Base-by-base conservation (phyloP, 768 basidiomycete species). In the Cytidiella melzeri region DNA sequence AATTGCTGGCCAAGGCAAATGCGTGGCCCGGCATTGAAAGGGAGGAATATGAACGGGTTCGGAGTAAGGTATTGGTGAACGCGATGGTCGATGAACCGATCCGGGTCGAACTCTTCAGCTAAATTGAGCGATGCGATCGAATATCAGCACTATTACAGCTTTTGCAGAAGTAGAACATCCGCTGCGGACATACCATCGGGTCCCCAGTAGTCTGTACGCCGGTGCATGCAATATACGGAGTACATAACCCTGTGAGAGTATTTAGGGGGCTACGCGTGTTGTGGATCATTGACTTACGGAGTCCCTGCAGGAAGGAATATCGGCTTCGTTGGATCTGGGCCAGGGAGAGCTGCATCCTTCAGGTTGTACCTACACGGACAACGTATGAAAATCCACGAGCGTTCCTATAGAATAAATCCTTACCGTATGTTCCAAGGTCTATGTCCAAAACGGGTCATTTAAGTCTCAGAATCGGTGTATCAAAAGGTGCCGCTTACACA, bases 11-110 rank as follows among this genome's bases (percentile, higher is more conserved):
- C 83, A 7, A 82, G 69, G 48, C 83, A 84, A 52, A 81, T 79
- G 9, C 83, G 69, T 4, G 82, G 83, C 1, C 80, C 83, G 0
- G 80, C 81, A 50, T 83, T 83, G 67, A 84, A 84, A 0, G 83
- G 82, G 4, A 79, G 64, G 62, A 84, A 85, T 52, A 87, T 84
- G 69, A 77, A 83, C 1, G 82, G 81, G 52, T 83, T 83, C 1
- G 73, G 70, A 0, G 67, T 68, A 18, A 82, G 66, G 50, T 79
- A 79, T 55, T 73, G 74, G 48, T 72, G 69, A 5, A 79, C 55
- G 25, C 83, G 69, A 9, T 73, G 71, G 48, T 85, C 83, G 40
- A 84, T 61, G 69, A 80, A 86, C 13, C 83, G 70, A 55, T 83
- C 79, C 0, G 83, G 83, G 56, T 84, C 81, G 54, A 84, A 84